These are phyloP conservation scores for Lathyrus aphaca DNA, from an alignment of 306 rosid genomes.

Conservation along the genomic window DNA sequence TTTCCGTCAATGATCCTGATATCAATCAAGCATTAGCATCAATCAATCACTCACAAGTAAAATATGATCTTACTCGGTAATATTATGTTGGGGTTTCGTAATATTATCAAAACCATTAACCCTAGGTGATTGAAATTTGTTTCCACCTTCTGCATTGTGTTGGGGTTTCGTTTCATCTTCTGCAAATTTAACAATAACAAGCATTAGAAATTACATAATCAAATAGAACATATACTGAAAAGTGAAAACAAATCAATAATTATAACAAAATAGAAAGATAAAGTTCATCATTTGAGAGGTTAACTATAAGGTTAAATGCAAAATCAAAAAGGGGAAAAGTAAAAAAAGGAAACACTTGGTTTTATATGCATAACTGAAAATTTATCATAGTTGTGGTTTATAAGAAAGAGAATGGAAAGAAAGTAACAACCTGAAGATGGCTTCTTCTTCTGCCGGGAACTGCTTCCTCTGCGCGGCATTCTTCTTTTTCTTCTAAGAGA, in stretches of 20 bases:
- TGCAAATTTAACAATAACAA: conserved; percentile 34
- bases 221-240: conserved; percentile 10
- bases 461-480: conserved; percentile 45
- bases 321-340: background rate
- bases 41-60: conserved; percentile 5
- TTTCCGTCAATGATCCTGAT: conserved; percentile 41
- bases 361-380: too few relatives aligned
- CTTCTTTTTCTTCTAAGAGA: conserved; percentile 8
- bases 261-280: too few relatives aligned
- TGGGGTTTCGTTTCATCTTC: conserved; percentile 37
- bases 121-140: conserved; percentile 30
- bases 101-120: conserved; percentile 37
- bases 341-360: background rate
- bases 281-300: too few relatives aligned
- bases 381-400: background rate
- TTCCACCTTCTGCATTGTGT: conserved; percentile 40
- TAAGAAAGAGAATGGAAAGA: conserved; percentile 23
- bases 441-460: conserved; percentile 34
- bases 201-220: conserved; percentile 12
- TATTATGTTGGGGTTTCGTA: background rate
- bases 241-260: background rate
- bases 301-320: too few relatives aligned
- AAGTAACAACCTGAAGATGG: conserved; percentile 32
- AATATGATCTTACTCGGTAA: conserved; percentile 5
- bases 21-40: conserved; percentile 30